These are phyloP conservation scores for Liriodendron chinense DNA, from an alignment of 164 flowering plant species.

Conservation along the genomic window DNA sequence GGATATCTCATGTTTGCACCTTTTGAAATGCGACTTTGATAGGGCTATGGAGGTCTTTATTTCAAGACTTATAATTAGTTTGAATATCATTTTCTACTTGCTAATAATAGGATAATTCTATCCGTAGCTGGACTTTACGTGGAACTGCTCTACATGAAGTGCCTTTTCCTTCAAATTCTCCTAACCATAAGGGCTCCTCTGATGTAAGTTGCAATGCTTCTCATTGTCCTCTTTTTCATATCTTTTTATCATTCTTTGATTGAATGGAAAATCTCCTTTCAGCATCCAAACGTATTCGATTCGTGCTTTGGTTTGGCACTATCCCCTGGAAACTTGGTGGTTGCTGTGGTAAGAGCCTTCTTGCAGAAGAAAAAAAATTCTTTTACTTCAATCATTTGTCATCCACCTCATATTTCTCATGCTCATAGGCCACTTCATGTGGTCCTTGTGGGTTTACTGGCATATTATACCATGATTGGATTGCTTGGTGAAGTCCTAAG, in stretches of 20 bases:
- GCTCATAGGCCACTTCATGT: neutral
- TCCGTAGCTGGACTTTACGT: conserved; percentile 61
- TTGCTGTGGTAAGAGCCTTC: conserved; percentile 65
- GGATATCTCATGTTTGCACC: neutral
- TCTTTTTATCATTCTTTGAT: conserved; percentile 10
- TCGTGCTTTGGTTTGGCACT: conserved; percentile 78
- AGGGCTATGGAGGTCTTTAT: neutral
- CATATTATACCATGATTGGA: too few relatives aligned
- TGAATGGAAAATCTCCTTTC: conserved; percentile 22
- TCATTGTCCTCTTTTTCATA: neutral
- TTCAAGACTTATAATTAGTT: neutral
- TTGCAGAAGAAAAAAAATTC: neutral
- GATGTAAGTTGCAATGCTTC: conserved; percentile 46
- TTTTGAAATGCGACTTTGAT: neutral
- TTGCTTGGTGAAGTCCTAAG: too few relatives aligned
- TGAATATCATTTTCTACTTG: neutral
- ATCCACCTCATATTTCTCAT: neutral
- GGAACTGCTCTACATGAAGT: conserved; percentile 47
- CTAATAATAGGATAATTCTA: conserved; percentile 59
- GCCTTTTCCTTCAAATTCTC: conserved; percentile 58
- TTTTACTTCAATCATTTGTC: neutral
- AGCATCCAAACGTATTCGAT: conserved; percentile 62
- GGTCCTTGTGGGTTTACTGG: neutral
- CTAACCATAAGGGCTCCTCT: conserved; percentile 37
- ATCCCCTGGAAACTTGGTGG: conserved; percentile 81